Conservation (phyloP, 176 grass and related monocot genomes). For the Carex pumila region DNA sequence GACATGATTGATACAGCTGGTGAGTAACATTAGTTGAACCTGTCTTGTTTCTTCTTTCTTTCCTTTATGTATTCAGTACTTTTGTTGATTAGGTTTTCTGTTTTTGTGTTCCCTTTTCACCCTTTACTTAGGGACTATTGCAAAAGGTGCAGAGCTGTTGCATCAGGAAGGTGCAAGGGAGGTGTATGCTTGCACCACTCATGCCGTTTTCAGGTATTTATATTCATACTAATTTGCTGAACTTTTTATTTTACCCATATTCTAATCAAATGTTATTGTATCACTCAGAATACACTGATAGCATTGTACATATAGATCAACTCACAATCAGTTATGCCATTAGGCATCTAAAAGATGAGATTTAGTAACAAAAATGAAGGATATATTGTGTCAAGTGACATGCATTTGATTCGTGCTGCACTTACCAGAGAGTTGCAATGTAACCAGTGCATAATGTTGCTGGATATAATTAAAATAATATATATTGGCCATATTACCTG, state of each 20-base stretch:
- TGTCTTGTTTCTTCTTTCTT: background rate
- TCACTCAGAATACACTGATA: background rate
- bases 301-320: background rate
- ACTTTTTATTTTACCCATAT: background rate
- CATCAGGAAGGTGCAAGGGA: slow-evolving; percentile 99
- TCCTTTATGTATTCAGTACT: background rate
- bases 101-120: slow-evolving; percentile 18
- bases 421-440: background rate
- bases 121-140: slow-evolving; percentile 68
- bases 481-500: background rate
- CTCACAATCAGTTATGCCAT: background rate
- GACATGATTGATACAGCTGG: slow-evolving; percentile 99
- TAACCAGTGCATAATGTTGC: background rate
- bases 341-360: background rate
- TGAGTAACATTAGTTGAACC: slow-evolving; percentile 22
- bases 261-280: background rate
- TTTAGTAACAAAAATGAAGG: background rate
- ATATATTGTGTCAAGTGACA: background rate
- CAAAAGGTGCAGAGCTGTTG: slow-evolving; percentile 83
- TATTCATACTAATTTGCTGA: background rate
- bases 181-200: slow-evolving; percentile 97
- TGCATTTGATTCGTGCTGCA: background rate
- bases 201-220: slow-evolving; percentile 97
- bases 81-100: slow-evolving; percentile 5
- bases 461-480: background rate